Evolutionary conservation across 2,329 filamentous ascomycete species (phyloP), one percentile per base, ranked within the genome.

Genomic region (Juglanconis sp.): DNA sequence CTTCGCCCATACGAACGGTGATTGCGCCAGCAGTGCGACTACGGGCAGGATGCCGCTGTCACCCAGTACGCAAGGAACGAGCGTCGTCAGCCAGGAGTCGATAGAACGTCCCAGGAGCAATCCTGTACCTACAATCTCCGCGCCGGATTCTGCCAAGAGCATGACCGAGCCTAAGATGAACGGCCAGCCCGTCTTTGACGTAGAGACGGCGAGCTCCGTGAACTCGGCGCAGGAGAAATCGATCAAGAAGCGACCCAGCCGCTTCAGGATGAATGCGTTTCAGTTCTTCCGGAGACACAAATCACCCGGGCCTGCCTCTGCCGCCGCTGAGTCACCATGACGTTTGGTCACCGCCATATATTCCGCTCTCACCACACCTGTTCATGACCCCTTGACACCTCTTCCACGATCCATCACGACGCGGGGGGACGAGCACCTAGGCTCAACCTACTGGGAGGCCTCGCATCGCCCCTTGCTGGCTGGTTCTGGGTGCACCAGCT

Each of bases 1-100:
- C 48, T 84, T 83, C 7, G 79, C 76, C 1, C 80, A 79, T 0
- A 78, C 76, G 52, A 77, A 79, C 0, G 83, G 81, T 9, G 85
- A 87, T 66, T 87, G 84, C 83, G 81, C 82, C 3, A 87, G 85
- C 13, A 87, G 83, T 66, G 84, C 84, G 8, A 85, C 84, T 1
- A 87, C 84, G 1, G 81, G 83, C 53, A 87, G 86, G 72, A 81
- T 86, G 80, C 84, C 85, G 3, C 73, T 87, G 40, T 87, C 85
- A 31, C 86, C 86, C 2, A 87, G 85, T 69, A 88, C 86, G 3
- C 80, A 86, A 68, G 86, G 85, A 44, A 88, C 86, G 17, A 88
- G 85, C 70, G 84, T 88, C 64, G 80, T 85, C 65, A 87, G 85
- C 71, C 79, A 79, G 57, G 83, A 86, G 48, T 86, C 83, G 7